phyloP scores from a whole-genome alignment of 2,329 filamentous ascomycete genomes.

The Hansfordia pulvinata region DNA sequence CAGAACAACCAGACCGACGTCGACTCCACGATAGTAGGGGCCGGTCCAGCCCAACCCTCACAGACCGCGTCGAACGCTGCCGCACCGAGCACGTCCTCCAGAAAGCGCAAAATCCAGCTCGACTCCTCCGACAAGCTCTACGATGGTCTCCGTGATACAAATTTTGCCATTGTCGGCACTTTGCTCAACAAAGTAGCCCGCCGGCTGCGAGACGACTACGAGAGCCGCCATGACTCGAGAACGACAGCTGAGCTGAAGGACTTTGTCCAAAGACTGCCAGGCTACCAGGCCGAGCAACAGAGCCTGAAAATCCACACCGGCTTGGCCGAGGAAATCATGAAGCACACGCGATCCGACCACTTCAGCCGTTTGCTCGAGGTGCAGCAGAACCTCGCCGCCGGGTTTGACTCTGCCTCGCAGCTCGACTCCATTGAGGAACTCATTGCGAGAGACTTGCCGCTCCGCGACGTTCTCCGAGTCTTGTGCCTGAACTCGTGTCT shows the following conservation, averaged over 20 bases:
- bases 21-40: constrained; percentile 77
- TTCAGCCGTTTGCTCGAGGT: constrained; percentile 85
- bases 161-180: constrained; percentile 87
- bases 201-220: constrained; percentile 73
- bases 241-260: constrained; percentile 84
- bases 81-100: constrained; percentile 38
- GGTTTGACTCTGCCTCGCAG: constrained; percentile 76
- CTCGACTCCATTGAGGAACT: constrained; percentile 88
- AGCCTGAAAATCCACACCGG: constrained; percentile 87
- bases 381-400: constrained; percentile 88
- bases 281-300: constrained; percentile 85
- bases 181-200: constrained; percentile 84
- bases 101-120: constrained; percentile 78
- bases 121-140: constrained; percentile 86
- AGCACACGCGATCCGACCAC: constrained; percentile 75
- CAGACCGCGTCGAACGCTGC: constrained; percentile 42
- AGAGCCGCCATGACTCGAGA: constrained; percentile 73
- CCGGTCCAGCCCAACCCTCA: constrained; percentile 41
- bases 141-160: constrained; percentile 74
- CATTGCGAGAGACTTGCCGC: constrained; percentile 73
- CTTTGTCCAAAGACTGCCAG: constrained; percentile 86
- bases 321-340: constrained; percentile 89
- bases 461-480: constrained; percentile 71
- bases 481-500: constrained; percentile 88
- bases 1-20: constrained; percentile 87